Conservation (phyloP, 805 yeast genomes). For the Kuraishia hungarica region DNA sequence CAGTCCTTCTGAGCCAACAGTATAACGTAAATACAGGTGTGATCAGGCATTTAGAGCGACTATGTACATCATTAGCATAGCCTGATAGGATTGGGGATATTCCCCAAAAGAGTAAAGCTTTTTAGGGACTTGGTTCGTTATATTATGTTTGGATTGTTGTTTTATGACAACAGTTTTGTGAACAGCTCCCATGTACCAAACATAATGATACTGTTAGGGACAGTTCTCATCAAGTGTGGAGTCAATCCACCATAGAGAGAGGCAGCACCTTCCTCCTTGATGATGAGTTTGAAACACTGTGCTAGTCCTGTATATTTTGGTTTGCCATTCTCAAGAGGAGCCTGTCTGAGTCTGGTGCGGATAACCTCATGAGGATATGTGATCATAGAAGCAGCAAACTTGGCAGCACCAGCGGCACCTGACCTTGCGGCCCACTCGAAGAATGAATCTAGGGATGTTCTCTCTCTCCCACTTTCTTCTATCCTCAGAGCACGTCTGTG, state of each 20-base stretch:
- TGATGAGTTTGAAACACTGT: constrained; percentile 78
- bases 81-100: too few relatives aligned
- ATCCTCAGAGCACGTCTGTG: constrained; percentile 34
- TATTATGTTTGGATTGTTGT: too few relatives aligned
- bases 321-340: constrained; percentile 72
- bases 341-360: constrained; percentile 91
- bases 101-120: not conserved
- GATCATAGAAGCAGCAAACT: constrained; percentile 81
- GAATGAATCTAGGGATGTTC: constrained; percentile 48
- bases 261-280: constrained; percentile 85
- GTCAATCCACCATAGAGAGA: constrained; percentile 97
- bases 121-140: too few relatives aligned
- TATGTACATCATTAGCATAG: not conserved
- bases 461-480: constrained; percentile 27
- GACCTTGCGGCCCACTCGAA: constrained; percentile 93
- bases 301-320: constrained; percentile 85
- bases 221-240: constrained; percentile 93
- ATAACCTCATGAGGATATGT: constrained; percentile 98
- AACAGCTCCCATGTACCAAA: constrained; percentile 97
- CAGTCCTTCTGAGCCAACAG: not conserved
- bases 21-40: not conserved
- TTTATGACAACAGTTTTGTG: constrained; percentile 41
- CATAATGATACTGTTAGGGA: constrained; percentile 97
- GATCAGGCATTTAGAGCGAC: not conserved
- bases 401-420: constrained; percentile 96